A percentile compares a stretch with the other conserved stretches of the same genome.
These are phyloP conservation scores for Tetragonia tetragonoides DNA, from an alignment of 148 eudicot species.

Conservation along the genomic window DNA sequence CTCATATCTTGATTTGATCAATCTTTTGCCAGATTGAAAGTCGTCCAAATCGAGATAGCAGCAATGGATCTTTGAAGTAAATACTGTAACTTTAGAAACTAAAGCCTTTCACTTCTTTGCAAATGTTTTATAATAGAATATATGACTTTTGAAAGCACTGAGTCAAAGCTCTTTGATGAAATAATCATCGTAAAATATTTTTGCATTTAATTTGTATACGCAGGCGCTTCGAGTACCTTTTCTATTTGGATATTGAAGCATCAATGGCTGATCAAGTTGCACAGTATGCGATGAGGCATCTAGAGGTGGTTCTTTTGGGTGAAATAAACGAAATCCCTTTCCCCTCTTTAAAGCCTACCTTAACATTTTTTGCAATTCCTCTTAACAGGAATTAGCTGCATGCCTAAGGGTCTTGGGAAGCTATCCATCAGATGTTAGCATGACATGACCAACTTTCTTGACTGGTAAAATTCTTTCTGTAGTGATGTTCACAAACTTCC, in stretches of 20 bases:
- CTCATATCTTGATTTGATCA: conserved; percentile 1
- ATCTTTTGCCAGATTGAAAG: conserved; percentile 67
- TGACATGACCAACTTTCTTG: conserved; percentile 23
- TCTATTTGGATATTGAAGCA: conserved; percentile 68
- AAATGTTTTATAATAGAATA: neutral
- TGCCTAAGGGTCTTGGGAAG: conserved; percentile 58
- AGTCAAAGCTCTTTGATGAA: neutral
- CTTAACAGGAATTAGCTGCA: conserved; percentile 53
- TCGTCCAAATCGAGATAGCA: conserved; percentile 65
- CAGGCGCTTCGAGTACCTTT: conserved; percentile 57
- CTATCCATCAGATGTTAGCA: conserved; percentile 57
- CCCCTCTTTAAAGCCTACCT: neutral
- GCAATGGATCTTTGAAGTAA: conserved; percentile 57
- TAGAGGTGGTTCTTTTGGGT: conserved; percentile 38
- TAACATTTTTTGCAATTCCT: neutral
- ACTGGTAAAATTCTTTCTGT: neutral
- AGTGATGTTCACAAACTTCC: neutral
- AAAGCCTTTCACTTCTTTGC: neutral
- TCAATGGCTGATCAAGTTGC: conserved; percentile 56
- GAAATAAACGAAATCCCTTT: neutral
- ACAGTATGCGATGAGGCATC: conserved; percentile 56
- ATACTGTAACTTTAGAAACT: neutral
- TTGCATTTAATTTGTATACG: neutral
- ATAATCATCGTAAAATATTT: neutral
- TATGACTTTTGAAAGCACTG: neutral